phyloP scores from a whole-genome alignment of 2,329 filamentous ascomycete genomes.

The Aurifilum marmelostoma region DNA sequence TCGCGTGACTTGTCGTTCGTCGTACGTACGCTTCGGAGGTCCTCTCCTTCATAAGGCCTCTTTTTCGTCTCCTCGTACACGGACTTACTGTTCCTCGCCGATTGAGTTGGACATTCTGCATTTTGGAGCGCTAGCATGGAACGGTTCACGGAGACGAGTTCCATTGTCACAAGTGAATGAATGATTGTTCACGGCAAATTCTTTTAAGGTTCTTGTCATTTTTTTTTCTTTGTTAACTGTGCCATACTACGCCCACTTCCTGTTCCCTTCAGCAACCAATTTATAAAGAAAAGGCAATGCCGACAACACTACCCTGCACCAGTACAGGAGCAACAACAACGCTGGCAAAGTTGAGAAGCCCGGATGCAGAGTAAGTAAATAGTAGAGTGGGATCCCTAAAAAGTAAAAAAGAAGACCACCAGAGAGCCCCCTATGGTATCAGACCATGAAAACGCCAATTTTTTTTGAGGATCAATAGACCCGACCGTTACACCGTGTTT shows the following conservation, averaged over 20 bases:
- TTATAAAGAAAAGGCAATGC: slow-evolving; percentile 21
- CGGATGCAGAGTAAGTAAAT: slow-evolving; percentile 21
- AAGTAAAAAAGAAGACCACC: slow-evolving; percentile 1
- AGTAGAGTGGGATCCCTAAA: neutral
- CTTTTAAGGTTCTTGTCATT: neutral
- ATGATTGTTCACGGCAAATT: neutral
- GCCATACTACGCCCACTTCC: slow-evolving; percentile 2
- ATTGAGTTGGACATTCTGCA: too few relatives aligned
- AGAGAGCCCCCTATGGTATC: slow-evolving; percentile 21
- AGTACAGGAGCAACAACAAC: slow-evolving; percentile 18
- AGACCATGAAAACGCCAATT: slow-evolving; percentile 24
- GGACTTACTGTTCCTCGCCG: too few relatives aligned
- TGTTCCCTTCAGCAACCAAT: slow-evolving; percentile 10
- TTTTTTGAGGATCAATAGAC: slow-evolving; percentile 11
- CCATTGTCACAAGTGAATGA: neutral
- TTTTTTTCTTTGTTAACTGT: slow-evolving; percentile 2
- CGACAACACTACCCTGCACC: slow-evolving; percentile 7
- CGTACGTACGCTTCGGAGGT: neutral
- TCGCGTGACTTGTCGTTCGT: neutral
- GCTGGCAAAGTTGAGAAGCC: slow-evolving; percentile 23
- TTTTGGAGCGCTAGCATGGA: too few relatives aligned
- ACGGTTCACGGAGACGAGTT: too few relatives aligned
- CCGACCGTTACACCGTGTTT: slow-evolving; percentile 21
- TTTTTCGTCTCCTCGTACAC: neutral
- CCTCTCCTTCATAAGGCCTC: neutral